Conservation (phyloP, 2,329 filamentous ascomycete species). For the Rasamsonia emersonii region DNA sequence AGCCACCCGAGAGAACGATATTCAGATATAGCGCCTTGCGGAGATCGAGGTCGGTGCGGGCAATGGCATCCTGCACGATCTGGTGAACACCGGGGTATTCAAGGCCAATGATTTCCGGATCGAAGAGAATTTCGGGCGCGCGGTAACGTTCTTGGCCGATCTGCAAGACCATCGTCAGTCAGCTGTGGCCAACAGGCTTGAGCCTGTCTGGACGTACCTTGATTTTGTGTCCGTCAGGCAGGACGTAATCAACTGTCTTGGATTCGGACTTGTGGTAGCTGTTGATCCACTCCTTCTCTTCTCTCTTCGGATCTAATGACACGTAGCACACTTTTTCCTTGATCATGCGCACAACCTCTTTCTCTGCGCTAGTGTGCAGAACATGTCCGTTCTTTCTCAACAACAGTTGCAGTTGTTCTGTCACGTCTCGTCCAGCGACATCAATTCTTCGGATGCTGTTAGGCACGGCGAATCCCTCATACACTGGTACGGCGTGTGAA, state of each 20-base stretch:
- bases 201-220: conserved; percentile 50
- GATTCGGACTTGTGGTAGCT: conserved; percentile 63
- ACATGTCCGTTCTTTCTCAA: conserved; percentile 87
- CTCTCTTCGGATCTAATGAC: conserved; percentile 78
- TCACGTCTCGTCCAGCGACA: conserved; percentile 91
- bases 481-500: conserved; percentile 93
- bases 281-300: conserved; percentile 89
- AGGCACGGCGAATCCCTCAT: conserved; percentile 94
- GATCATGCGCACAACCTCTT: conserved; percentile 95
- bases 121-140: conserved; percentile 93
- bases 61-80: conserved; percentile 94
- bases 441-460: conserved; percentile 94
- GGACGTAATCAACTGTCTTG: conserved; percentile 75
- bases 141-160: conserved; percentile 90
- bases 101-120: conserved; percentile 90
- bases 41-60: conserved; percentile 87
- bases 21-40: conserved; percentile 91
- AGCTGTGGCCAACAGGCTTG: not conserved
- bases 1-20: conserved; percentile 93
- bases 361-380: conserved; percentile 96
- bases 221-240: conserved; percentile 89
- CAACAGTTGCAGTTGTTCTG: conserved; percentile 85
- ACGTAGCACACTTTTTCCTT: conserved; percentile 88
- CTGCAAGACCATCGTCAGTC: conserved; percentile 35
- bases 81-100: conserved; percentile 97